A percentile compares a stretch with the other conserved stretches of the same genome.
These are phyloP conservation scores for Phialemoniopsis sp. DNA, from an alignment of 2,329 filamentous ascomycete species.

Conservation along the genomic window DNA sequence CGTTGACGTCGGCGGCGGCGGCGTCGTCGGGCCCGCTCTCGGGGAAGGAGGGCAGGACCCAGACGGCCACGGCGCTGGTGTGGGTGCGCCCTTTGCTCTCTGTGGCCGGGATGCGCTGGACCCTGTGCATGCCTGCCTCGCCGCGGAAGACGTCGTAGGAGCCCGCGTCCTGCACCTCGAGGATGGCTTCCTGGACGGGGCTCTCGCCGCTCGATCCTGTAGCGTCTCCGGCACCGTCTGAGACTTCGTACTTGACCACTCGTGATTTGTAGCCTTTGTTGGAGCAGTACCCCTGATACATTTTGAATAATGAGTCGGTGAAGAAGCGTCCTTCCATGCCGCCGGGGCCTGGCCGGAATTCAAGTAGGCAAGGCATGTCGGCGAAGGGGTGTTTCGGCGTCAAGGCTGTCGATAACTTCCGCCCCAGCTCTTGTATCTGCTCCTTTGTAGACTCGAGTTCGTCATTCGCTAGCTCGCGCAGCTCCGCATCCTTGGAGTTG, in stretches of 20 bases:
- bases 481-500: constrained; percentile 57
- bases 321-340: constrained; percentile 91
- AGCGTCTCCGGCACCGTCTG: constrained; percentile 58
- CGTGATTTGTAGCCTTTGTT: constrained; percentile 61
- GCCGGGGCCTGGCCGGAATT: constrained; percentile 88
- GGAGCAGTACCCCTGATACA: constrained; percentile 80
- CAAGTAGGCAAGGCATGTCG: constrained; percentile 82
- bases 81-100: constrained; percentile 90
- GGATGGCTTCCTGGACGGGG: constrained; percentile 79
- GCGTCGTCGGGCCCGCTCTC: constrained; percentile 44
- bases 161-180: constrained; percentile 73
- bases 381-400: constrained; percentile 89
- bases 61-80: constrained; percentile 86
- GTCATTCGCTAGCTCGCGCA: constrained; percentile 74
- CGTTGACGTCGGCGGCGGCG: constrained; percentile 57
- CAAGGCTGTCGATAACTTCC: constrained; percentile 69
- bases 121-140: constrained; percentile 91
- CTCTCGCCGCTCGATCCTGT: constrained; percentile 54
- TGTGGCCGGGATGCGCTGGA: constrained; percentile 88
- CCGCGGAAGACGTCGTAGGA: constrained; percentile 79
- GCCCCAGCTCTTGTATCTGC: constrained; percentile 59
- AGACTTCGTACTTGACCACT: constrained; percentile 75
- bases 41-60: constrained; percentile 84
- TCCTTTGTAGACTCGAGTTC: constrained; percentile 67
- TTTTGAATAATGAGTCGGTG: constrained; percentile 78